These are phyloP conservation scores for Leccinum rimulosum DNA, from an alignment of 768 basidiomycete genomes.

Conservation along the genomic window DNA sequence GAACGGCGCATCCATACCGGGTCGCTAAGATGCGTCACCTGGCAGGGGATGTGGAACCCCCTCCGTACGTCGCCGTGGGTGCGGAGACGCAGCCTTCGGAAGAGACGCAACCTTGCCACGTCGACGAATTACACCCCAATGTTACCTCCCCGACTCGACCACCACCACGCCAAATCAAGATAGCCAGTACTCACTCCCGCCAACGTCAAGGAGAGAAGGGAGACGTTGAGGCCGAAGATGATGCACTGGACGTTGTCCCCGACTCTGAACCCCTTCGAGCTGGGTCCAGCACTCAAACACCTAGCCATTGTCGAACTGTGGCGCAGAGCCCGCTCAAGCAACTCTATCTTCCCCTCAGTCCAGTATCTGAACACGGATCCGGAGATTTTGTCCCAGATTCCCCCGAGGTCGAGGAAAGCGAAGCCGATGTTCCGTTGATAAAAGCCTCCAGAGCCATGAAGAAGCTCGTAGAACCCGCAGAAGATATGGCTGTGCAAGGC, in stretches of 20 bases:
- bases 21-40: conserved; percentile 26
- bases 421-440: conserved; percentile 44
- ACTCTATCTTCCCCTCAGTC: conserved; percentile 21
- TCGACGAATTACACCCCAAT: background rate
- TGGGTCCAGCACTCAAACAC: conserved; percentile 16
- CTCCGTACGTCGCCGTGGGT: conserved; percentile 9
- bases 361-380: conserved; percentile 19
- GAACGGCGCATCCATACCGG: conserved; percentile 36
- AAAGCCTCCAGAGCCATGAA: conserved; percentile 23
- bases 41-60: conserved; percentile 20
- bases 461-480: background rate
- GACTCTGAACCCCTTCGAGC: conserved; percentile 58
- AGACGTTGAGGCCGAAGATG: conserved; percentile 30
- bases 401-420: conserved; percentile 30
- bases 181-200: background rate
- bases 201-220: background rate
- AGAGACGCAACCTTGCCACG: conserved; percentile 16
- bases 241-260: conserved; percentile 50
- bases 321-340: conserved; percentile 16
- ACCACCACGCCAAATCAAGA: conserved; percentile 1
- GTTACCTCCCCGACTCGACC: background rate
- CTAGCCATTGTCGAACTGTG: conserved; percentile 2
- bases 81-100: conserved; percentile 20
- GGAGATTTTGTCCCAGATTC: conserved; percentile 31
- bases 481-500: conserved; percentile 1